phyloP scores from a whole-genome alignment of 306 rosid genomes.

The Glycine tomentella region DNA sequence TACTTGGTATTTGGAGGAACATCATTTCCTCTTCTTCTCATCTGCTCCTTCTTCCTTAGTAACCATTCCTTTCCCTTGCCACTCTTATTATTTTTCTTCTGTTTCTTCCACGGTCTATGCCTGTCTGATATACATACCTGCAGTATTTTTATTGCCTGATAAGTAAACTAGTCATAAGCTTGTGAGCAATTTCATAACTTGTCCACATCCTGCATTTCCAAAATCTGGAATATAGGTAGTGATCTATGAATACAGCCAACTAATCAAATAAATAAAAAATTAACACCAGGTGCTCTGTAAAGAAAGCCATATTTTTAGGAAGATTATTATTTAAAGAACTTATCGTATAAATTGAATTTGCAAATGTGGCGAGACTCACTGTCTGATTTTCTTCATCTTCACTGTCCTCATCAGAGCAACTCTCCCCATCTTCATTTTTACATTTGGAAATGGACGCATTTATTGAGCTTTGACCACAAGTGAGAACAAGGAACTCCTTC shows the following conservation, averaged over 20 bases:
- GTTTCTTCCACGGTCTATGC: conserved; percentile 80
- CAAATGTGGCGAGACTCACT: conserved; percentile 50
- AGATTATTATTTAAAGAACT: background rate
- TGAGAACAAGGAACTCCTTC: conserved; percentile 89
- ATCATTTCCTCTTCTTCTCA: conserved; percentile 84
- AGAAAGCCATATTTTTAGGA: conserved; percentile 1
- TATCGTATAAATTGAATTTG: background rate
- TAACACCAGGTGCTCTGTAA: background rate
- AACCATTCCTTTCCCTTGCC: conserved; percentile 87
- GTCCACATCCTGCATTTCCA: conserved; percentile 21
- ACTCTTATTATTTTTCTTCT: conserved; percentile 57
- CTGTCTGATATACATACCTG: conserved; percentile 81
- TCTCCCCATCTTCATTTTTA: conserved; percentile 67
- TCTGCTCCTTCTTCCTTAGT: conserved; percentile 86
- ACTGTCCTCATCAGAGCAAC: conserved; percentile 67
- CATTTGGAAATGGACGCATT: conserved; percentile 55
- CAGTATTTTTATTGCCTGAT: background rate
- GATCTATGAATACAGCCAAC: background rate
- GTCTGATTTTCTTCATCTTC: conserved; percentile 78
- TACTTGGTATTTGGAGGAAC: conserved; percentile 82
- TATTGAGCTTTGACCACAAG: conserved; percentile 73
- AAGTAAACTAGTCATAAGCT: background rate
- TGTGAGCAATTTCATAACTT: conserved; percentile 7
- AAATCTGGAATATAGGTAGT: conserved; percentile 18
- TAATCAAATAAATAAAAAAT: background rate